phyloP scores from a whole-genome alignment of 768 basidiomycete species.

The Suillus spraguei region DNA sequence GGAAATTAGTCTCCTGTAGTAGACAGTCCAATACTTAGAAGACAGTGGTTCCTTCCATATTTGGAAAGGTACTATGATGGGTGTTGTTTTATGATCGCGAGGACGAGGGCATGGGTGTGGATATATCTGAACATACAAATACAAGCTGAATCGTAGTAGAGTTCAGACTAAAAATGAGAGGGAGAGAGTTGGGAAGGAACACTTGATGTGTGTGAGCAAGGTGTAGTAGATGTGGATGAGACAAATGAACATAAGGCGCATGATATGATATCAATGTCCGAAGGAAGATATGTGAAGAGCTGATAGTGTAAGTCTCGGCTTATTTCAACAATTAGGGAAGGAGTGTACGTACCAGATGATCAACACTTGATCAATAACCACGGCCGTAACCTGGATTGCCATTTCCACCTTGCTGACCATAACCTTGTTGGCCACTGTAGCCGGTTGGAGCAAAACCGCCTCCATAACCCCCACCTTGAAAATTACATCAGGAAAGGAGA shows the following conservation, averaged over 20 bases:
- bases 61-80: background rate
- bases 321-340: conserved; percentile 7
- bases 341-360: background rate
- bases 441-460: conserved; percentile 13
- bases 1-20: background rate
- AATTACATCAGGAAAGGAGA: conserved; percentile 20
- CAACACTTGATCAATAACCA: conserved; percentile 3
- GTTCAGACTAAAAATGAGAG: conserved; percentile 10
- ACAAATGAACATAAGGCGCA: background rate
- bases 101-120: background rate
- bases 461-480: conserved; percentile 25
- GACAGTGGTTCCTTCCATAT: background rate
- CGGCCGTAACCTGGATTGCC: conserved; percentile 31
- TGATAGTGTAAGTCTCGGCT: background rate
- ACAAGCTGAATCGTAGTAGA: conserved; percentile 19
- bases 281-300: background rate
- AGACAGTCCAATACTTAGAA: background rate
- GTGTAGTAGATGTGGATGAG: conserved; percentile 8
- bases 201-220: background rate
- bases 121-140: conserved; percentile 21
- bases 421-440: conserved; percentile 27
- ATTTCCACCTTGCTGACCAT: conserved; percentile 24
- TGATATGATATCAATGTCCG: background rate
- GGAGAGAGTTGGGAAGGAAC: conserved; percentile 3
- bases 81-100: background rate